A percentile compares a stretch with the other conserved stretches of the same genome.
These are phyloP conservation scores for Daldinia decipiens DNA, from an alignment of 495 filamentous ascomycete species.

Conservation along the genomic window DNA sequence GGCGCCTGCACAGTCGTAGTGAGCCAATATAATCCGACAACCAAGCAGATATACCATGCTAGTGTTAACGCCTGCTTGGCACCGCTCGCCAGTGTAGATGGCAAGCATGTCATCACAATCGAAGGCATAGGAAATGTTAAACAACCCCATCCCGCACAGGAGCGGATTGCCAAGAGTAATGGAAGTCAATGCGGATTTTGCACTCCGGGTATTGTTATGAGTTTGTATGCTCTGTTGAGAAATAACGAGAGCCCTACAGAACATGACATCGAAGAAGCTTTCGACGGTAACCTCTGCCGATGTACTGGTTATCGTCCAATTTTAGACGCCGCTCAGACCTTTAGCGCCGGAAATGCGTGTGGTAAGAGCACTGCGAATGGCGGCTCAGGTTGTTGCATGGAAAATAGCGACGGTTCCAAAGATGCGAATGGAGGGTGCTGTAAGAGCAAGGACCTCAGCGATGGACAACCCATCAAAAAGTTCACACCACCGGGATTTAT, in stretches of 20 bases:
- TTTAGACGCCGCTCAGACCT: conserved; percentile 87
- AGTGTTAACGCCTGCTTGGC: conserved; percentile 95
- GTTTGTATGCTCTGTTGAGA: conserved; percentile 81
- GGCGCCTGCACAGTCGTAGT: conserved; percentile 97
- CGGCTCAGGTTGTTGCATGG: conserved; percentile 77
- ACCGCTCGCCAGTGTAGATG: conserved; percentile 90
- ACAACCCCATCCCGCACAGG: conserved; percentile 88
- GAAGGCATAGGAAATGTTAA: conserved; percentile 95
- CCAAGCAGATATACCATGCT: conserved; percentile 88
- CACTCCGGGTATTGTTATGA: conserved; percentile 98
- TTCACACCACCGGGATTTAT: conserved; percentile 90
- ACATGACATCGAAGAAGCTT: conserved; percentile 85
- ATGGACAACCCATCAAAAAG: conserved; percentile 67
- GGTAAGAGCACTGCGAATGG: conserved; percentile 69
- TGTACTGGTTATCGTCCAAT: conserved; percentile 97
- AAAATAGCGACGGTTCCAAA: conserved; percentile 53
- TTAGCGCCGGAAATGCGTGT: conserved; percentile 64
- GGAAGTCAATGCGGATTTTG: conserved; percentile 85
- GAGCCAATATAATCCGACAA: conserved; percentile 91
- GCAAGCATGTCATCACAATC: conserved; percentile 97
- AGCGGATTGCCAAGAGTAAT: conserved; percentile 82
- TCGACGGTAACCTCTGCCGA: conserved; percentile 95
- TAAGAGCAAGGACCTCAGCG: conserved; percentile 58
- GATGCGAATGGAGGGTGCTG: conserved; percentile 66
- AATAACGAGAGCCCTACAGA: conserved; percentile 75